Conservation (phyloP, 1,284 basidiomycete species). For the Irpex sp. region DNA sequence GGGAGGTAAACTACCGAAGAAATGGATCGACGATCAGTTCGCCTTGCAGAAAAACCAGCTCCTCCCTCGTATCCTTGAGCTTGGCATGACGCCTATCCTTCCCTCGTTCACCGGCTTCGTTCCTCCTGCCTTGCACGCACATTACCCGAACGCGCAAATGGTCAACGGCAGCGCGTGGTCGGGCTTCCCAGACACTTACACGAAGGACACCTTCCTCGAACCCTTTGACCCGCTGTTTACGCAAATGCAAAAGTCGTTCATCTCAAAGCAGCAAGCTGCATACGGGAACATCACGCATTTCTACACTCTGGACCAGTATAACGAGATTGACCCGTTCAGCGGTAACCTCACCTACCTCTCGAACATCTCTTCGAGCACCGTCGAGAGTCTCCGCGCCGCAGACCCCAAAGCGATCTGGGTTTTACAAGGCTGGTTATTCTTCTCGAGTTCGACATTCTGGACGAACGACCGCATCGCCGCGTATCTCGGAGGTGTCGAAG, state of each 20-base stretch:
- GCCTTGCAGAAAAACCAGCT: constrained; percentile 33
- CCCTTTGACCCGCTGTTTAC: constrained; percentile 38
- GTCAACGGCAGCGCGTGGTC: constrained; percentile 34
- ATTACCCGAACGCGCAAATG: constrained; percentile 37
- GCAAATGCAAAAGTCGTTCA: constrained; percentile 36
- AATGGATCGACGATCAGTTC: constrained; percentile 39
- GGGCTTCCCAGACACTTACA: constrained; percentile 30
- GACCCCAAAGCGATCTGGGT: constrained; percentile 41
- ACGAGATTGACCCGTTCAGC: constrained; percentile 39
- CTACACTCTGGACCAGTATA: constrained; percentile 46
- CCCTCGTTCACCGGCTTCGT: constrained; percentile 44
- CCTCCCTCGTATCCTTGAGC: constrained; percentile 37
- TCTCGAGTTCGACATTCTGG: constrained; percentile 34
- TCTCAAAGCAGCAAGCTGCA: constrained; percentile 35
- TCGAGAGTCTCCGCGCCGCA: constrained; percentile 33
- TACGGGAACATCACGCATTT: constrained; percentile 39
- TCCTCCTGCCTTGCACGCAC: constrained; percentile 28
- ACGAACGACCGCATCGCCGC: constrained; percentile 35
- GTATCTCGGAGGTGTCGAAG: constrained; percentile 35
- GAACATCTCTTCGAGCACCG: constrained; percentile 31
- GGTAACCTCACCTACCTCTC: constrained; percentile 33
- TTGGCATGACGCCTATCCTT: constrained; percentile 43
- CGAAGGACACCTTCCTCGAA: constrained; percentile 38
- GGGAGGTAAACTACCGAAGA: constrained; percentile 32
- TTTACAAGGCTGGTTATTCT: constrained; percentile 46